Conservation (phyloP, 192 early-diverging fungal species). For the Ambispora gerdemannii region DNA sequence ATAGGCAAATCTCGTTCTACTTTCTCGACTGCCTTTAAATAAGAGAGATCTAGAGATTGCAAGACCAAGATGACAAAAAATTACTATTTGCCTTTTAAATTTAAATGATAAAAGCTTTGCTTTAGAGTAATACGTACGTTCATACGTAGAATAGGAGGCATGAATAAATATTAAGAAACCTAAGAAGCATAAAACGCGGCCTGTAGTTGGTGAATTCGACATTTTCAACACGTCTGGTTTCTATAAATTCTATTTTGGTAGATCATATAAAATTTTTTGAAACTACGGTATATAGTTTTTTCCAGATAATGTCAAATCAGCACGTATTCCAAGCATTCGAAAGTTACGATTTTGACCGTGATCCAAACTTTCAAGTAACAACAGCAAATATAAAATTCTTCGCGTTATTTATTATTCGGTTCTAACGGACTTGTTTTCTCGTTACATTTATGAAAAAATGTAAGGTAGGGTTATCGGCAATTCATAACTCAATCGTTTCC, state of each 20-base stretch:
- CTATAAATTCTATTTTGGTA: not conserved
- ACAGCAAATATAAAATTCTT: not conserved
- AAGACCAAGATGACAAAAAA: not conserved
- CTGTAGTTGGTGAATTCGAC: not conserved
- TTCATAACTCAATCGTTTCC: too few species aligned
- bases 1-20: slow-evolving; percentile 35
- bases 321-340: too few species aligned
- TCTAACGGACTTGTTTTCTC: not conserved
- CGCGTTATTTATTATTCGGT: not conserved
- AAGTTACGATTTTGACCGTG: not conserved
- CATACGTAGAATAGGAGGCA: slow-evolving; percentile 49
- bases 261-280: too few species aligned
- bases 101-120: not conserved
- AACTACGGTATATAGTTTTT: too few species aligned
- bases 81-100: not conserved
- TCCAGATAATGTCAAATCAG: too few species aligned
- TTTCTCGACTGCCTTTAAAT: slow-evolving; percentile 45
- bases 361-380: not conserved
- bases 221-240: not conserved
- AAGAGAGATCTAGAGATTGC: slow-evolving; percentile 42
- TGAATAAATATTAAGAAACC: slow-evolving; percentile 40
- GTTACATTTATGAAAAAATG: not conserved
- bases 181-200: not conserved
- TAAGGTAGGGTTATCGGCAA: too few species aligned
- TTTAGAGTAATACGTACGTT: slow-evolving; percentile 35